These are phyloP conservation scores for Hawksworthiomyces lignivorus DNA, from an alignment of 2,329 filamentous ascomycete genomes.

Conservation along the genomic window DNA sequence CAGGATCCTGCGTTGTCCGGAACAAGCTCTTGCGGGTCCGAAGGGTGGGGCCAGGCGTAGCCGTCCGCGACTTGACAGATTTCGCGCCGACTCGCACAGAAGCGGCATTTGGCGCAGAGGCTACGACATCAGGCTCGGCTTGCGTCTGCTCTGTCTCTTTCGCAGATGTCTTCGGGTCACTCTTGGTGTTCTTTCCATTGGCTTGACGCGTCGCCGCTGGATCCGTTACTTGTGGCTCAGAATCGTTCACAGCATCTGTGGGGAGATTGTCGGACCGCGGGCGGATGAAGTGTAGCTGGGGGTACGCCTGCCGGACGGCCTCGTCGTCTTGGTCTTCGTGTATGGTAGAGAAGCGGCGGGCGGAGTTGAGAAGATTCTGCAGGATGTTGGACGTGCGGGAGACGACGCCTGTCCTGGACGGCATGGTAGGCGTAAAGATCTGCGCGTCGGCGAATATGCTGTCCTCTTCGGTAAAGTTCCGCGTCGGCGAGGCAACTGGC, in stretches of 20 bases:
- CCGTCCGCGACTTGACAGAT: conserved; percentile 5
- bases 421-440: conserved; percentile 20
- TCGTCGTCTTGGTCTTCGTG: conserved; percentile 9
- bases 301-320: conserved; percentile 12
- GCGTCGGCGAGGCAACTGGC: conserved; percentile 16
- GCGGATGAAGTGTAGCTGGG: conserved; percentile 13
- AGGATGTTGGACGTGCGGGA: conserved; percentile 12
- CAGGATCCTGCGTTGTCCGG: conserved; percentile 2
- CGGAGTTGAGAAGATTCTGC: conserved; percentile 13
- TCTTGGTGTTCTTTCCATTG: too few relatives aligned
- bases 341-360: conserved; percentile 3
- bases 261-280: conserved; percentile 2
- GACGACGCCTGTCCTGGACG: conserved; percentile 4
- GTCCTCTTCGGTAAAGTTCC: conserved; percentile 29
- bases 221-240: background rate
- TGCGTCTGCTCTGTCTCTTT: too few relatives aligned
- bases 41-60: conserved; percentile 8
- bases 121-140: too few relatives aligned
- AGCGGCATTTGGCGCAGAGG: too few relatives aligned
- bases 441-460: conserved; percentile 25
- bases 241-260: background rate
- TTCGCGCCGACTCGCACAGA: background rate
- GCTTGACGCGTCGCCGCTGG: too few relatives aligned
- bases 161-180: too few relatives aligned
- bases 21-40: conserved; percentile 3